A percentile compares a stretch with the other conserved stretches of the same genome.
Conservation (phyloP, 768 basidiomycete genomes). For the Termitomyces sp. region DNA sequence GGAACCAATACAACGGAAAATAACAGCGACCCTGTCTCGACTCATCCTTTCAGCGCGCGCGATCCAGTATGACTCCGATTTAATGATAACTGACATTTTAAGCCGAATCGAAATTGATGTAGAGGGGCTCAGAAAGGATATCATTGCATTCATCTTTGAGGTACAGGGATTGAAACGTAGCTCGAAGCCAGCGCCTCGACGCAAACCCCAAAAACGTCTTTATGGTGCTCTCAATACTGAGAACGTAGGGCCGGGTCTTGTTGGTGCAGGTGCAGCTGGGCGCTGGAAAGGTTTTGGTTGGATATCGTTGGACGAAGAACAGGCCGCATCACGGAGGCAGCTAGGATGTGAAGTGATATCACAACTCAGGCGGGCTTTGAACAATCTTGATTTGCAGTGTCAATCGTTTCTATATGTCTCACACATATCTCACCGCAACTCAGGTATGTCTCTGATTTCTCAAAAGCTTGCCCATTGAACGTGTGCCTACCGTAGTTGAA, state of each 20-base stretch:
- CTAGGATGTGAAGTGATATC: slow-evolving; percentile 47
- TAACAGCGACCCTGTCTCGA: slow-evolving; percentile 85
- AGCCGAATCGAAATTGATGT: slow-evolving; percentile 72
- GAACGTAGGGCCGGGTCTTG: slow-evolving; percentile 68
- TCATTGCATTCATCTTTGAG: slow-evolving; percentile 61
- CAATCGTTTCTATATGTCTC: slow-evolving; percentile 28
- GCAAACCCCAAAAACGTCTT: slow-evolving; percentile 44
- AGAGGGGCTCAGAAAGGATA: slow-evolving; percentile 66
- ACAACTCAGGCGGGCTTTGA: slow-evolving; percentile 44
- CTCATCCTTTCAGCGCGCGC: slow-evolving; percentile 89
- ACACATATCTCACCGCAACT: slow-evolving; percentile 25
- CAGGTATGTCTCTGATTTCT: slow-evolving; percentile 26
- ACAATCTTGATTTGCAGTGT: slow-evolving; percentile 46
- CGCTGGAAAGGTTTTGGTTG: slow-evolving; percentile 86
- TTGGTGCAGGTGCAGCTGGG: slow-evolving; percentile 75
- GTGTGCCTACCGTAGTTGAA: slow-evolving; percentile 22
- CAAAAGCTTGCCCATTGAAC: neutral
- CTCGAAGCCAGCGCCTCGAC: slow-evolving; percentile 15
- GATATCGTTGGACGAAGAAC: slow-evolving; percentile 49
- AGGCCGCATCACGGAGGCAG: slow-evolving; percentile 40
- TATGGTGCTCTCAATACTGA: slow-evolving; percentile 54
- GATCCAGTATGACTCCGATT: slow-evolving; percentile 74
- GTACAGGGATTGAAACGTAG: slow-evolving; percentile 52
- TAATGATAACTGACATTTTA: slow-evolving; percentile 53
- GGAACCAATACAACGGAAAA: slow-evolving; percentile 78